Evolutionary conservation across 2,329 filamentous ascomycete species (phyloP).

Genomic region (Thelonectria rubi): DNA sequence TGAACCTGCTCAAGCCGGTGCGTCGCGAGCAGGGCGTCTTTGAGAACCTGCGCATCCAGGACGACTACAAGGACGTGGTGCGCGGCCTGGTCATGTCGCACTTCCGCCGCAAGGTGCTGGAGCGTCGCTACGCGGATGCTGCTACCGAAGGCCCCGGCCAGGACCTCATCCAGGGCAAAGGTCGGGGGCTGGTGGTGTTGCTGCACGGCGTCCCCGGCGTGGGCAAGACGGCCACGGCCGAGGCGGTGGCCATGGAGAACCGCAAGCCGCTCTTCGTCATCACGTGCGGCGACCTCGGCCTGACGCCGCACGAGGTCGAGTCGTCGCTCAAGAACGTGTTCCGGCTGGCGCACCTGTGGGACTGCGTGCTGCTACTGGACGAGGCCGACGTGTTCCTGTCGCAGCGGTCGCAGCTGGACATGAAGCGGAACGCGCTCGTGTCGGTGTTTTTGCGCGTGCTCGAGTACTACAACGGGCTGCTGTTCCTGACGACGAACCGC

Average conservation of each 20-base stretch:
- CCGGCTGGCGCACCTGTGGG: slow-evolving; percentile 52
- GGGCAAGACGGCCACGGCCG: slow-evolving; percentile 59
- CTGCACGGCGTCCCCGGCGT: slow-evolving; percentile 59
- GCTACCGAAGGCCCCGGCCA: slow-evolving; percentile 43
- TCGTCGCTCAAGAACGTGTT: slow-evolving; percentile 53
- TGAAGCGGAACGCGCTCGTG: slow-evolving; percentile 50
- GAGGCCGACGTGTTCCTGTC: slow-evolving; percentile 50
- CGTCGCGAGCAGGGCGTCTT: slow-evolving; percentile 50
- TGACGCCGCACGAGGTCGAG: slow-evolving; percentile 54
- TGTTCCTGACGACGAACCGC: slow-evolving; percentile 62
- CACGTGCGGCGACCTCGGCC: slow-evolving; percentile 58
- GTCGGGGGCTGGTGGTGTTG: slow-evolving; percentile 54
- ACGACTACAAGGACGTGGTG: slow-evolving; percentile 54
- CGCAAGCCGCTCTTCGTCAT: slow-evolving; percentile 58
- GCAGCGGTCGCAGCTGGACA: slow-evolving; percentile 42
- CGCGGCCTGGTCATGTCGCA: slow-evolving; percentile 52
- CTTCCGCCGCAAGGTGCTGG: slow-evolving; percentile 51
- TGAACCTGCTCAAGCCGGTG: slow-evolving; percentile 47
- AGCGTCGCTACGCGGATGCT: slow-evolving; percentile 45
- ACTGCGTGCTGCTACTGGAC: slow-evolving; percentile 50
- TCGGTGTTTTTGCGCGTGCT: slow-evolving; percentile 57
- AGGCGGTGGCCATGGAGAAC: slow-evolving; percentile 53
- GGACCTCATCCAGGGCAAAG: slow-evolving; percentile 58
- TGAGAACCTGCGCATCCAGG: slow-evolving; percentile 51
- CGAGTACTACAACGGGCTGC: slow-evolving; percentile 58